phyloP scores from a whole-genome alignment of 768 basidiomycete genomes.

The Glaciozyma martinii region DNA sequence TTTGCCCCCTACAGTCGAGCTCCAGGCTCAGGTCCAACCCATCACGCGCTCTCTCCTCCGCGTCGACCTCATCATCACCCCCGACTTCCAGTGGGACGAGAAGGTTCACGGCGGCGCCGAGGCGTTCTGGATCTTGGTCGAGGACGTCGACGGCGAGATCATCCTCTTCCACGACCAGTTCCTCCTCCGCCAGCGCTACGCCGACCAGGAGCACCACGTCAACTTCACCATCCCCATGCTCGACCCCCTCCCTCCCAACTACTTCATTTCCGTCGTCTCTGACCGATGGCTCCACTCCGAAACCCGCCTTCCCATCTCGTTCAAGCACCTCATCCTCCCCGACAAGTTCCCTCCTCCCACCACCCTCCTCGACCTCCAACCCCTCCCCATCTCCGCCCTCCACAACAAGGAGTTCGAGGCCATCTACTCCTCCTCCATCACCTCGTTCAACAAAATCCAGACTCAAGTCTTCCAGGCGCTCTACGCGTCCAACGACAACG shows the following conservation, averaged over 20 bases:
- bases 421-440: constrained; percentile 69
- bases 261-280: constrained; percentile 89
- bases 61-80: constrained; percentile 84
- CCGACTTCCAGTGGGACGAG: constrained; percentile 98
- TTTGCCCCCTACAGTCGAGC: constrained; percentile 9
- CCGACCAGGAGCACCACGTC: constrained; percentile 86
- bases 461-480: constrained; percentile 98
- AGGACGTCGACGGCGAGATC: constrained; percentile 94
- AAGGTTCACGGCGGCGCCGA: constrained; percentile 82
- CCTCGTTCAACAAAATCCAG: constrained; percentile 95
- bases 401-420: constrained; percentile 88
- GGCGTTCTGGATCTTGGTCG: constrained; percentile 85
- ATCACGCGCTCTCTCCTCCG: constrained; percentile 87
- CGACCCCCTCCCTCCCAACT: constrained; percentile 95
- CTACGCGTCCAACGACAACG: constrained; percentile 91
- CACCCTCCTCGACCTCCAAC: constrained; percentile 81
- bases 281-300: constrained; percentile 95
- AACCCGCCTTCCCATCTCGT: constrained; percentile 86
- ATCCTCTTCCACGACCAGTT: constrained; percentile 82
- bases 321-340: constrained; percentile 93
- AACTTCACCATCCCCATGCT: constrained; percentile 93
- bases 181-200: constrained; percentile 73
- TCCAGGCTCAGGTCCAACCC: constrained; percentile 93
- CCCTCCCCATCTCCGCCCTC: constrained; percentile 77
- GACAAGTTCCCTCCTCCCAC: constrained; percentile 93